These are phyloP conservation scores for Asterella californica DNA, from an alignment of 225 moss, liverwort and hornwort genomes.

Conservation along the genomic window DNA sequence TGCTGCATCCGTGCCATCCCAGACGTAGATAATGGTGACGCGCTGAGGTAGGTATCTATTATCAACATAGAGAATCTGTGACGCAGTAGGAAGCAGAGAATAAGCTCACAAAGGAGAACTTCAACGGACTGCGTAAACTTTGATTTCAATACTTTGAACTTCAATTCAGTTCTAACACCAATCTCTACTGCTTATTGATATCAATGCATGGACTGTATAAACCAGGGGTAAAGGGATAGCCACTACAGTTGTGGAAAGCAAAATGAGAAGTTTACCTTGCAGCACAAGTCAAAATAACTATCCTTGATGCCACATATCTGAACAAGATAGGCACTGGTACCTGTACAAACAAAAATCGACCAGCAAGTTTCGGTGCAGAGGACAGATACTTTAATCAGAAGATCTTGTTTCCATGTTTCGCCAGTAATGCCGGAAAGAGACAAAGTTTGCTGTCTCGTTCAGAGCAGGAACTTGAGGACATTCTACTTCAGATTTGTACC, in stretches of 20 bases:
- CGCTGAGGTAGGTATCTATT: constrained; percentile 47
- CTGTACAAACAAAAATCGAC: constrained; percentile 23
- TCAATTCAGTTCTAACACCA: too few relatives aligned
- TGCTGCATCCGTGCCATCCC: constrained; percentile 96
- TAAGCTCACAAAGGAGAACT: neutral
- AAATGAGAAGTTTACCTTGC: constrained; percentile 55
- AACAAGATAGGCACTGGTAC: constrained; percentile 67
- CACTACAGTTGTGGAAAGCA: neutral
- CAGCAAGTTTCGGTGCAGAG: neutral
- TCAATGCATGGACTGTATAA: neutral
- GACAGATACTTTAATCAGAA: neutral
- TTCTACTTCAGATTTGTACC: neutral
- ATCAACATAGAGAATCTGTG: constrained; percentile 70
- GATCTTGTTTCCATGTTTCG: neutral
- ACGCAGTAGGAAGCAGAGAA: neutral
- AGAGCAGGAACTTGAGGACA: neutral
- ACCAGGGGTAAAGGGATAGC: neutral
- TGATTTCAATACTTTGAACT: too few relatives aligned
- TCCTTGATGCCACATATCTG: constrained; percentile 63
- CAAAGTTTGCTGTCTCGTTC: neutral
- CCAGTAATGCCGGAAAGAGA: neutral
- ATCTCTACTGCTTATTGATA: neutral
- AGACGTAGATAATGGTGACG: constrained; percentile 60
- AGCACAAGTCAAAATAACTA: constrained; percentile 85
- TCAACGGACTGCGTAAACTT: neutral